Base-by-base conservation (phyloP, 148 eudicot genomes). In the Drosera capensis region DNA sequence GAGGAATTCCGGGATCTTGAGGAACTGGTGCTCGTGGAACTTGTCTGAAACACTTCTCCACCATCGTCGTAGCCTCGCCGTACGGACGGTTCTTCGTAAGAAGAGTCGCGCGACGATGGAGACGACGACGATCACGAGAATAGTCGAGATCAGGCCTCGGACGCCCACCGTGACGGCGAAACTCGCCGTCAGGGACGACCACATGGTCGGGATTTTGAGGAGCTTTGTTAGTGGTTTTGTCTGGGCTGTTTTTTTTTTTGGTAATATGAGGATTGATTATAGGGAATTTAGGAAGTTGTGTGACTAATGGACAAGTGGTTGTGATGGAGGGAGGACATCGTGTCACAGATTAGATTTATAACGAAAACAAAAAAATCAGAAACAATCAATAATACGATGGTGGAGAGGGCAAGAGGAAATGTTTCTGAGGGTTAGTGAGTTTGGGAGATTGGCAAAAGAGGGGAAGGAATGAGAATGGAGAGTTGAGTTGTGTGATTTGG, bases 1-100 rank as follows among this genome's bases (percentile, higher is more conserved):
- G 40, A 76, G 69, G 19, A 77, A 58, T 62, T 83, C 68, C 0
- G 97, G 94, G 6, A 88, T 80, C 37, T 71, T 78, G n/a, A 74
- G 64, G 22, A 60, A 46, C 24, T 83, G 94, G 48, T 80, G 75
- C 15, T 75, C 79, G 24, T 88, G 86, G 35, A 82, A 54, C 17
- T 55, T 26, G 25, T 83, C 83, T 40, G 75, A 36, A 3, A 71
- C 0, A 0, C 29, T 23, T 25, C 50, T 7, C 54, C 64, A 66
- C 68, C 65, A 71, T n/a, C 53, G 25, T 17, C 23, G 49, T 0
- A 71, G 22, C 48, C 54, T 70, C 0, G 57, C 29, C 0, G 56
- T 25, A 5, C 68, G 60, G 24, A 65, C 54, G 9, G 54, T 66
- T 1, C 75, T 57, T 1, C 39, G 45, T 0, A 71, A 56, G 38